Evolutionary conservation across 1,284 basidiomycete species (phyloP).

Genomic region (Violaceomyces palustris): DNA sequence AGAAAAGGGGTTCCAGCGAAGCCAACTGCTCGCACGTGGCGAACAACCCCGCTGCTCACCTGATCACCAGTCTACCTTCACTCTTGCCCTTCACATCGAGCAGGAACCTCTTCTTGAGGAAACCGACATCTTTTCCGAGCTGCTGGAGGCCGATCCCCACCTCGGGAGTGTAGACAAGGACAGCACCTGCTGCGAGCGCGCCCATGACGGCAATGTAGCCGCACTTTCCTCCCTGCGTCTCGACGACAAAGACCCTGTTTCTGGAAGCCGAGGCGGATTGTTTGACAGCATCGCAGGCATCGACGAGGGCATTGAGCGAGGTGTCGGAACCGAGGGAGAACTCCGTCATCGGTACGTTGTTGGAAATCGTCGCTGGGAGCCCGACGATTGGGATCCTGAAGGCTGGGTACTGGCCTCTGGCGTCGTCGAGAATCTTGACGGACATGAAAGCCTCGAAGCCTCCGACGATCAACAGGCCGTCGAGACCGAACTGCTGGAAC

Average conservation of each 20-base stretch:
- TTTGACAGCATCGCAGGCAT: constrained; percentile 95
- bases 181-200: constrained; percentile 86
- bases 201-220: constrained; percentile 94
- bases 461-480: constrained; percentile 82
- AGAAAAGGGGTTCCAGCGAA: too few relatives aligned
- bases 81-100: constrained; percentile 82
- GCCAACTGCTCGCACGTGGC: too few relatives aligned
- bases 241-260: constrained; percentile 93
- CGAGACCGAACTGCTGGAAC: constrained; percentile 78
- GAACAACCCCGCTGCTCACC: constrained; percentile 56
- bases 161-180: constrained; percentile 91
- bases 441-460: constrained; percentile 92
- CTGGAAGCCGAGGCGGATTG: constrained; percentile 92
- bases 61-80: constrained; percentile 86
- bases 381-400: constrained; percentile 62
- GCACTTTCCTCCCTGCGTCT: constrained; percentile 94
- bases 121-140: constrained; percentile 79
- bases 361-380: constrained; percentile 76
- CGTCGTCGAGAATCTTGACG: constrained; percentile 72
- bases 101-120: constrained; percentile 77
- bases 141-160: constrained; percentile 75
- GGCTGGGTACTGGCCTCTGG: constrained; percentile 73
- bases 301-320: constrained; percentile 91
- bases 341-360: constrained; percentile 96
- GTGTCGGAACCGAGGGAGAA: constrained; percentile 93